Evolutionary conservation across 2,329 filamentous ascomycete genomes (phyloP).

Genomic region (Colletotrichum liaoningense): DNA sequence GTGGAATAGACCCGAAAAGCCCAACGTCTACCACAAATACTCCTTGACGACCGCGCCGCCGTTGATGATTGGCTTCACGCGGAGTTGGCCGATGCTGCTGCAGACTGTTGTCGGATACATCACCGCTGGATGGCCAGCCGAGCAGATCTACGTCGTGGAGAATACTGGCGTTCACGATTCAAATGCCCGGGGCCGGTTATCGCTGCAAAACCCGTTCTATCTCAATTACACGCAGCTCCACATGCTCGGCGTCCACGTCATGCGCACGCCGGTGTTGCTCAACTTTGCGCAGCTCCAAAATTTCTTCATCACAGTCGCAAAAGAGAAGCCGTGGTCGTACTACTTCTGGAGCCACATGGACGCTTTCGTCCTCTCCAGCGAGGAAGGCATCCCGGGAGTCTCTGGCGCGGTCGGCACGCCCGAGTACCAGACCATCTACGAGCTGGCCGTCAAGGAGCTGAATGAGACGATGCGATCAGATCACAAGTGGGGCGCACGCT

Average conservation of each 20-base stretch:
- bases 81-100: constrained; percentile 65
- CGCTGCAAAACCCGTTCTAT: constrained; percentile 67
- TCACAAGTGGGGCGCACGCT: constrained; percentile 60
- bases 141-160: constrained; percentile 68
- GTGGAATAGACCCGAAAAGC: constrained; percentile 55
- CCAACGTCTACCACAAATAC: constrained; percentile 51
- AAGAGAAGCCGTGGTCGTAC: constrained; percentile 55
- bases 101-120: constrained; percentile 69
- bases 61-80: constrained; percentile 69
- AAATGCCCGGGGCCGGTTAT: constrained; percentile 58
- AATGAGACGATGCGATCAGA: constrained; percentile 45
- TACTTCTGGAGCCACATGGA: constrained; percentile 71
- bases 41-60: constrained; percentile 55
- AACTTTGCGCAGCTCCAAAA: constrained; percentile 68
- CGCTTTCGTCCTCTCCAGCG: constrained; percentile 55
- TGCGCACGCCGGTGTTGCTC: constrained; percentile 63
- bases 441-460: constrained; percentile 50
- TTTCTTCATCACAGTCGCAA: constrained; percentile 59
- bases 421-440: constrained; percentile 55
- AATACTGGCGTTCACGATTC: constrained; percentile 68
- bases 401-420: constrained; percentile 44
- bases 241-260: constrained; percentile 62
- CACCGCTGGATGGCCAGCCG: constrained; percentile 67
- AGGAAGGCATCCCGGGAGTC: constrained; percentile 44
- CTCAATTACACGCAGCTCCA: constrained; percentile 63